phyloP scores from a whole-genome alignment of 345 rosid species.

The Gossypium stocksii region DNA sequence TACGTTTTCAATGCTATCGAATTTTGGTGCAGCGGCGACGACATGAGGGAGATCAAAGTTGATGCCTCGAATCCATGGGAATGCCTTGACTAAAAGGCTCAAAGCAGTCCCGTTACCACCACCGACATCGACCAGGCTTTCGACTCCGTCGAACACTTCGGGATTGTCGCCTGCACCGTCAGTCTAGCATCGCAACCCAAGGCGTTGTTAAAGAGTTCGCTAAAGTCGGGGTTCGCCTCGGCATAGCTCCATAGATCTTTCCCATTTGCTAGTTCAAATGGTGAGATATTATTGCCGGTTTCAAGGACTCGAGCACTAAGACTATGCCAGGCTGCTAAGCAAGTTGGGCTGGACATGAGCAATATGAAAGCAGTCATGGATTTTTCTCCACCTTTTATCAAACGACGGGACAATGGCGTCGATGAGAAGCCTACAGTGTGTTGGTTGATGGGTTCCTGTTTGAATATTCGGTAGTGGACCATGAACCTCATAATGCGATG shows the following conservation, averaged over 20 bases:
- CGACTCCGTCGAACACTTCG: constrained; percentile 49
- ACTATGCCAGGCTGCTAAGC: constrained; percentile 57
- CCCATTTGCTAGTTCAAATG: constrained; percentile 51
- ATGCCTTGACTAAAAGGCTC: constrained; percentile 45
- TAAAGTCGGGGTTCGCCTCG: constrained; percentile 31
- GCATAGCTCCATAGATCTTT: constrained; percentile 45
- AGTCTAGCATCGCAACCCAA: constrained; percentile 60
- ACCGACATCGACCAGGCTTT: constrained; percentile 65
- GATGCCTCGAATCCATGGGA: constrained; percentile 53
- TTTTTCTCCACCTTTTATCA: constrained; percentile 34
- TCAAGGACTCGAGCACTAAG: constrained; percentile 39
- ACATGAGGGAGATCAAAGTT: constrained; percentile 84
- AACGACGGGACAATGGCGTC: constrained; percentile 58
- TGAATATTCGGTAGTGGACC: constrained; percentile 42
- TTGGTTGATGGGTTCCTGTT: constrained; percentile 23
- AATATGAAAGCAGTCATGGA: constrained; percentile 39
- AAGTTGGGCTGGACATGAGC: constrained; percentile 42
- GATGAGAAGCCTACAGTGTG: constrained; percentile 30
- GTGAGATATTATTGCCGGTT: constrained; percentile 19
- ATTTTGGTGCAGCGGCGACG: constrained; percentile 29
- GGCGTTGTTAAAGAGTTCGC: constrained; percentile 44
- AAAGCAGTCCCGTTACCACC: constrained; percentile 62
- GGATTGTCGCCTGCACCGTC: constrained; percentile 34
- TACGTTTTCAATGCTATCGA: constrained; percentile 50
- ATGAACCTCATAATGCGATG: constrained; percentile 66